Percentiles rank a stretch among this genome's conserved stretches.
These are phyloP conservation scores for Zopfochytrium polystomum DNA, from an alignment of 371 early-diverging fungal genomes.

Conservation along the genomic window DNA sequence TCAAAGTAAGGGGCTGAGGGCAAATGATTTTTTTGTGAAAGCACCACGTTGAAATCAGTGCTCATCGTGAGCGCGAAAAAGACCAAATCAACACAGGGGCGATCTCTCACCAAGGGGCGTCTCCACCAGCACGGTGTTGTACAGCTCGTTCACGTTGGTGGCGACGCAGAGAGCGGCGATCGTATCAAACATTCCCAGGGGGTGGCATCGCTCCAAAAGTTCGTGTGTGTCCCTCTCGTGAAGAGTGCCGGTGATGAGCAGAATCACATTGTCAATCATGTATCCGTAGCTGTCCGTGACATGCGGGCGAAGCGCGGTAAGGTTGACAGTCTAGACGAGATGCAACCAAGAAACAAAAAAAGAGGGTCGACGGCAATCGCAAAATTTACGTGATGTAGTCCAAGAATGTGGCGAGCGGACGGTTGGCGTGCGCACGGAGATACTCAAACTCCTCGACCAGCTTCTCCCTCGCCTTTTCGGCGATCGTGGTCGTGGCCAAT, in stretches of 20 bases:
- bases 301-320: not conserved
- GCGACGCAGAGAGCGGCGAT: conserved; percentile 97
- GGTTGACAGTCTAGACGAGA: not conserved
- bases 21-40: conserved; percentile 4
- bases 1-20: conserved; percentile 89
- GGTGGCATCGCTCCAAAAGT: conserved; percentile 92
- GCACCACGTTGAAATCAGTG: not conserved
- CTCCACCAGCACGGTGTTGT: conserved; percentile 93
- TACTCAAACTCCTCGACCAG: conserved; percentile 92
- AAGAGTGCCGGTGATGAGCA: conserved; percentile 95
- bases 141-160: conserved; percentile 91
- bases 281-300: conserved; percentile 76
- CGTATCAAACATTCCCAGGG: conserved; percentile 92
- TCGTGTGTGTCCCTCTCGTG: conserved; percentile 98
- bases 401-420: conserved; percentile 82
- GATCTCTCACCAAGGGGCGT: conserved; percentile 86
- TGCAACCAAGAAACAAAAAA: conserved; percentile 8
- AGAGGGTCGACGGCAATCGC: no score
- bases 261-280: conserved; percentile 98
- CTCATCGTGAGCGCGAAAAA: conserved; percentile 1
- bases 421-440: conserved; percentile 78
- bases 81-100: not conserved
- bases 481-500: conserved; percentile 86
- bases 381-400: conserved; percentile 92
- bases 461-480: conserved; percentile 82